Evolutionary conservation across 345 rosid genomes (phyloP).

Genomic region (rapeseed (Brassica napus)): Da-Ae NC_063442.1:42667001-42667500

Average conservation of each 20-base stretch:
- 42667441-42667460: background rate
- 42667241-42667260: slow-evolving; percentile 15
- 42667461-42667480: background rate
- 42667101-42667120: slow-evolving; percentile 77
- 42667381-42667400: background rate
- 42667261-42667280: slow-evolving; percentile 79
- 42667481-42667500: background rate
- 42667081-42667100: slow-evolving; percentile 84
- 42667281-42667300: slow-evolving; percentile 86
- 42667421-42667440: background rate
- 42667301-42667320: slow-evolving; percentile 92
- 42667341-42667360: slow-evolving; percentile 51
- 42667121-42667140: slow-evolving; percentile 95
- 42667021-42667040: slow-evolving; percentile 10
- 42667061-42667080: slow-evolving; percentile 80
- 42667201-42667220: slow-evolving; percentile 6
- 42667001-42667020: slow-evolving; percentile 10
- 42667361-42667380: slow-evolving; percentile 3
- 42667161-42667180: slow-evolving; percentile 95
- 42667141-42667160: slow-evolving; percentile 75
- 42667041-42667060: slow-evolving; percentile 78
- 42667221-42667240: background rate
- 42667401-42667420: background rate
- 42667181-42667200: slow-evolving; percentile 74
- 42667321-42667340: slow-evolving; percentile 70